A percentile compares a stretch with the other conserved stretches of the same genome.
These are phyloP conservation scores for Allantophomopsis lycopodina DNA, from an alignment of 2,329 filamentous ascomycete species.

Conservation along the genomic window DNA sequence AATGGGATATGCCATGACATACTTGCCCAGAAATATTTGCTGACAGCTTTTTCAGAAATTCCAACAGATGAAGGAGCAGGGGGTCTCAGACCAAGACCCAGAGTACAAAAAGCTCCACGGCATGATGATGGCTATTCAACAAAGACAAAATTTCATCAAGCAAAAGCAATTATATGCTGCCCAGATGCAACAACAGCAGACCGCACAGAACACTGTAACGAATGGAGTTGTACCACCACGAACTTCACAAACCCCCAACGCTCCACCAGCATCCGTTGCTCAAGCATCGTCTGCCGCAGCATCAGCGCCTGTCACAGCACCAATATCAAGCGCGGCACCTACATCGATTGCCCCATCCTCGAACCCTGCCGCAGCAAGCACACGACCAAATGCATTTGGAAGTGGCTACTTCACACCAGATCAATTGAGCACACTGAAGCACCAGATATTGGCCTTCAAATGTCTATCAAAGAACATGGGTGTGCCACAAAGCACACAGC, in stretches of 20 bases:
- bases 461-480: conserved; percentile 77
- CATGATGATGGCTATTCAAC: conserved; percentile 60
- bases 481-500: conserved; percentile 65
- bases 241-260: conserved; percentile 17
- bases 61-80: conserved; percentile 75
- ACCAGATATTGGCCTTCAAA: conserved; percentile 88
- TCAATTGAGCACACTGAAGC: conserved; percentile 64
- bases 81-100: conserved; percentile 69
- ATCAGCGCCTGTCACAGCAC: conserved; percentile 8
- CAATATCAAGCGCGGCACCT: conserved; percentile 11
- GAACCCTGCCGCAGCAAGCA: conserved; percentile 12
- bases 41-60: conserved; percentile 54
- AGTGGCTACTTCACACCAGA: conserved; percentile 58
- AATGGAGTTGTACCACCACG: conserved; percentile 43
- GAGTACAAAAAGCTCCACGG: conserved; percentile 75
- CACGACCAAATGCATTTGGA: conserved; percentile 9
- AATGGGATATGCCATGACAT: conserved; percentile 3
- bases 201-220: conserved; percentile 34
- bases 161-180: conserved; percentile 37
- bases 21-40: conserved; percentile 1
- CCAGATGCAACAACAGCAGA: conserved; percentile 39
- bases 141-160: conserved; percentile 28
- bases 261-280: neutral
- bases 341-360: conserved; percentile 10
- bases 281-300: conserved; percentile 5